Evolutionary conservation across 345 rosid genomes (phyloP).

Genomic region (Gossypium mustelinum): DNA sequence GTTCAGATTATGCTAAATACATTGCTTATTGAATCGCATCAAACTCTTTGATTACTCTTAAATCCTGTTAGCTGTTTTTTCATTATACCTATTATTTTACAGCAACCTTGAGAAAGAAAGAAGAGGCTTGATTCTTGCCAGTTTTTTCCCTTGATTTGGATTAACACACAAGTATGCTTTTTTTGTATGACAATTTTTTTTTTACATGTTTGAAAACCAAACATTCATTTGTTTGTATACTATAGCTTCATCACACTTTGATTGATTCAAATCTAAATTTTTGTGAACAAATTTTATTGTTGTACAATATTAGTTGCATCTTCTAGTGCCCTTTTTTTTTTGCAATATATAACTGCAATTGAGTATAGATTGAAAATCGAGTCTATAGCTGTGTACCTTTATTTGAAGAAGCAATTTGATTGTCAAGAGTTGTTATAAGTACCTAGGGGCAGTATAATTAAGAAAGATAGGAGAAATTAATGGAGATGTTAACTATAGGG

Average conservation of each 20-base stretch:
- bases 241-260: constrained; percentile 10
- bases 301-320: constrained; percentile 11
- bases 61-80: background rate
- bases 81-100: background rate
- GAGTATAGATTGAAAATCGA: background rate
- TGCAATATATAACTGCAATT: background rate
- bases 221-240: constrained; percentile 24
- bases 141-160: constrained; percentile 18
- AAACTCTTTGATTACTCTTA: constrained; percentile 42
- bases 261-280: constrained; percentile 25
- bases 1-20: constrained; percentile 81
- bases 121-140: constrained; percentile 18
- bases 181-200: background rate
- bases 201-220: constrained; percentile 20
- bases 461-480: background rate
- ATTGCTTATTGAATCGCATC: constrained; percentile 91
- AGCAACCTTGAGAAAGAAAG: background rate
- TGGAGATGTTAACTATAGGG: background rate
- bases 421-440: background rate
- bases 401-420: background rate
- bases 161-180: constrained; percentile 24
- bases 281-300: constrained; percentile 12
- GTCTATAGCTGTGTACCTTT: background rate
- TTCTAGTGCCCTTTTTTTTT: background rate
- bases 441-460: background rate